Evolutionary conservation across 805 yeast genomes (phyloP).

Genomic region (Myxozyma neglecta): DNA sequence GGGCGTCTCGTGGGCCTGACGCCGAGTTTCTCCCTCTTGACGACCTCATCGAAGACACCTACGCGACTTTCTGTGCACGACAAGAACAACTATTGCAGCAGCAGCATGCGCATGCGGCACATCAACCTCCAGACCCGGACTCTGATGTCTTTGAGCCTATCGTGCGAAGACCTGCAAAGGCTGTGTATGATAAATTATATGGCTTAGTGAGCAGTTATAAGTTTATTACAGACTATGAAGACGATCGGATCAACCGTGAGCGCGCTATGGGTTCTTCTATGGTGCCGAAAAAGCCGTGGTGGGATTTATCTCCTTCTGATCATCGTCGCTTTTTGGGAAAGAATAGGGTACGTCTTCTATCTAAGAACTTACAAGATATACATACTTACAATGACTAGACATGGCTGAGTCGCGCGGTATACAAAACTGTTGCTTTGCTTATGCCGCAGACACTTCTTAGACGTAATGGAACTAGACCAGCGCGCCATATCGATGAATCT

Average conservation of each 20-base stretch:
- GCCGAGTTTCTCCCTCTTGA: conserved; percentile 26
- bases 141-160: conserved; percentile 12
- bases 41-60: conserved; percentile 29
- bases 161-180: conserved; percentile 24
- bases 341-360: conserved; percentile 14
- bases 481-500: conserved; percentile 14
- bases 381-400: conserved; percentile 8
- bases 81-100: conserved; percentile 19
- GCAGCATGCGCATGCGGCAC: background rate
- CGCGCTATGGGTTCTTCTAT: conserved; percentile 15
- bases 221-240: conserved; percentile 31
- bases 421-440: conserved; percentile 17
- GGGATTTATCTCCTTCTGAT: conserved; percentile 27
- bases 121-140: background rate
- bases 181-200: conserved; percentile 27
- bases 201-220: conserved; percentile 26
- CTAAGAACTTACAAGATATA: background rate
- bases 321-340: conserved; percentile 28
- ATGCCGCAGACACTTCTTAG: conserved; percentile 26
- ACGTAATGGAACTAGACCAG: conserved; percentile 23
- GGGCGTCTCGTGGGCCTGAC: conserved; percentile 22
- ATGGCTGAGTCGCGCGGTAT: conserved; percentile 23
- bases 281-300: conserved; percentile 25
- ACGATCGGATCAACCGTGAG: conserved; percentile 22
- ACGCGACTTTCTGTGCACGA: conserved; percentile 20